Conservation (phyloP, 306 rosid species). For the Trifolium subterraneum region DNA sequence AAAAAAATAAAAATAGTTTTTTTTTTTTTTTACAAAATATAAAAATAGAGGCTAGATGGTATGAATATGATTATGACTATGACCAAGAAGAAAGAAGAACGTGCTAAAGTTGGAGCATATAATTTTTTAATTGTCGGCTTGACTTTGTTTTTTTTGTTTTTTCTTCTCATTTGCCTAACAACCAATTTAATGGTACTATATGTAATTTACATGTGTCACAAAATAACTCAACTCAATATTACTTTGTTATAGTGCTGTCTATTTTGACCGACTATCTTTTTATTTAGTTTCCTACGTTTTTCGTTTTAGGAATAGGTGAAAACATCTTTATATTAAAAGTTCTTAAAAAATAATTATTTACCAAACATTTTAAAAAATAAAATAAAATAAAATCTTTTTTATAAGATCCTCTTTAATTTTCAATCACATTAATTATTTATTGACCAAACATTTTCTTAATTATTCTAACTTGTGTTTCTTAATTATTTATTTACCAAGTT, state of each 20-base stretch:
- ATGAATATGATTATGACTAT: conserved; percentile 46
- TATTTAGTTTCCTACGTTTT: neutral
- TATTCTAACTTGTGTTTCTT: too few relatives aligned
- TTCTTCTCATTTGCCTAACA: neutral
- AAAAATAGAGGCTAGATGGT: conserved; percentile 23
- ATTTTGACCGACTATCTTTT: neutral
- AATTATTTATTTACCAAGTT: too few relatives aligned
- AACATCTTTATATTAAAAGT: neutral
- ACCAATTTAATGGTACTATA: neutral
- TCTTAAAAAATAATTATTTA: too few relatives aligned
- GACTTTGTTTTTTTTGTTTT: conserved; percentile 32
- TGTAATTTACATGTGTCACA: conserved; percentile 33
- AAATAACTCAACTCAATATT: conserved; percentile 33
- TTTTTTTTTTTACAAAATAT: neutral
- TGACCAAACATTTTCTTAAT: too few relatives aligned
- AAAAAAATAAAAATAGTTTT: neutral
- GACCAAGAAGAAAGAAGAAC: conserved; percentile 34
- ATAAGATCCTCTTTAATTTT: too few relatives aligned
- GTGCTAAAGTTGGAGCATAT: conserved; percentile 34
- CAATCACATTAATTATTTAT: too few relatives aligned
- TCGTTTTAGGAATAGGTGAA: neutral
- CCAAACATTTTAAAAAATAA: too few relatives aligned
- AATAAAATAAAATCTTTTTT: too few relatives aligned
- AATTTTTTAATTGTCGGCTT: conserved; percentile 35
- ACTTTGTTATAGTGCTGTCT: neutral